phyloP scores from a whole-genome alignment of 805 yeast genomes.

The Blastobotrys peoriensis region DNA sequence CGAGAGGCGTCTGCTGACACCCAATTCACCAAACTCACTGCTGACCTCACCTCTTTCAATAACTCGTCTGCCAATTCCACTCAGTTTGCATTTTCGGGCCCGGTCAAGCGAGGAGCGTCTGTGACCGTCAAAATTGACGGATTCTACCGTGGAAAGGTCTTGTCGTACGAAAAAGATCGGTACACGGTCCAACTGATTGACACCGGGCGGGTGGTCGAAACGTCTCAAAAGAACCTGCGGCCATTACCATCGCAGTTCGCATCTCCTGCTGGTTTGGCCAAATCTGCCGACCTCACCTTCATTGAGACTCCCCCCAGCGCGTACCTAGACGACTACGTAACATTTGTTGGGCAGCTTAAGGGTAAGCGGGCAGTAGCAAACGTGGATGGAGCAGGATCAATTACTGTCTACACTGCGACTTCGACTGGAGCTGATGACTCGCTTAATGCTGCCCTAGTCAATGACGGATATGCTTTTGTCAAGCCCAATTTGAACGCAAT shows the following conservation, averaged over 20 bases:
- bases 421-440: constrained; percentile 50
- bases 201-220: constrained; percentile 49
- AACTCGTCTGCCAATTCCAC: constrained; percentile 28
- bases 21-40: constrained; percentile 17
- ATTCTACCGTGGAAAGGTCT: constrained; percentile 53
- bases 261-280: constrained; percentile 47
- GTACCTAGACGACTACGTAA: constrained; percentile 49
- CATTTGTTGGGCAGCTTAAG: constrained; percentile 44
- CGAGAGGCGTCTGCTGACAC: constrained; percentile 19
- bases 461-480: constrained; percentile 56
- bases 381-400: constrained; percentile 34
- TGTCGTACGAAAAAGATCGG: constrained; percentile 40
- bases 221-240: constrained; percentile 41
- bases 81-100: constrained; percentile 21
- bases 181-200: constrained; percentile 56
- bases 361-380: constrained; percentile 52
- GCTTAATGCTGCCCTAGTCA: constrained; percentile 52
- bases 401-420: constrained; percentile 52
- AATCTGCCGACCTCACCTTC: constrained; percentile 46
- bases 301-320: constrained; percentile 56
- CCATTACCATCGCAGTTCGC: constrained; percentile 48
- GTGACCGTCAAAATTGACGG: constrained; percentile 49
- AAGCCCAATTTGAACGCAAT: constrained; percentile 26
- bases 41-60: constrained; percentile 26
- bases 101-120: constrained; percentile 46